phyloP scores from a whole-genome alignment of 1,284 basidiomycete genomes.

The Xerocomus amazonicus region DNA sequence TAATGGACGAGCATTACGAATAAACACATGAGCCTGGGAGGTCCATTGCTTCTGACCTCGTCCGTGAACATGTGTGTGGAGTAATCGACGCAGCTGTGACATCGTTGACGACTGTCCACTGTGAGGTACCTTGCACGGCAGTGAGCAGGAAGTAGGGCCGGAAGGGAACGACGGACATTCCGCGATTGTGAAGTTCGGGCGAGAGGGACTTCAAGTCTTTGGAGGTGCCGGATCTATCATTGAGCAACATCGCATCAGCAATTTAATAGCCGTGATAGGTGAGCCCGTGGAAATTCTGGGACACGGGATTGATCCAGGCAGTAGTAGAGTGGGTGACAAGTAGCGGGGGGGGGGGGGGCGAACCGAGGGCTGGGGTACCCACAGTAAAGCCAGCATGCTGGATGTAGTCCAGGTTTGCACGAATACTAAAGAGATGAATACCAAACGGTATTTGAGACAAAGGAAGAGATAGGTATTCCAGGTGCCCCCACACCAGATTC shows the following conservation, averaged over 20 bases:
- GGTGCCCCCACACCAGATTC: neutral
- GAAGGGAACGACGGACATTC: neutral
- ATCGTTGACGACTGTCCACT: constrained; percentile 57
- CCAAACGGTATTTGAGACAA: neutral
- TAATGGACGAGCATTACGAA: constrained; percentile 8
- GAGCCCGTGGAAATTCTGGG: neutral
- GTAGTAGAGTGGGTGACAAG: neutral
- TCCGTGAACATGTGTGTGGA: constrained; percentile 59
- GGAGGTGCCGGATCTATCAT: neutral
- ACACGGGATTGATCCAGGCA: neutral
- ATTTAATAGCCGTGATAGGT: neutral
- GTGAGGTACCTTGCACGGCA: neutral
- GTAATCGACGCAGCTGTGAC: constrained; percentile 62
- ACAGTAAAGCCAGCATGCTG: neutral
- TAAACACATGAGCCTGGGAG: neutral
- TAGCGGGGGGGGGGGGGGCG: too few species aligned
- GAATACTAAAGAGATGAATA: neutral
- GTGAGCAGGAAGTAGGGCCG: neutral
- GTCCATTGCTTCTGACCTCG: constrained; percentile 41
- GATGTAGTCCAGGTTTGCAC: neutral
- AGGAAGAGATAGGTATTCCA: neutral
- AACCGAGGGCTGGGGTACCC: neutral
- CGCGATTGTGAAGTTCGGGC: neutral
- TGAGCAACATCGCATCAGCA: neutral
- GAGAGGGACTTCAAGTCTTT: neutral